Conservation (phyloP, 305 asterid species). For the Nicotiana rustica region DNA sequence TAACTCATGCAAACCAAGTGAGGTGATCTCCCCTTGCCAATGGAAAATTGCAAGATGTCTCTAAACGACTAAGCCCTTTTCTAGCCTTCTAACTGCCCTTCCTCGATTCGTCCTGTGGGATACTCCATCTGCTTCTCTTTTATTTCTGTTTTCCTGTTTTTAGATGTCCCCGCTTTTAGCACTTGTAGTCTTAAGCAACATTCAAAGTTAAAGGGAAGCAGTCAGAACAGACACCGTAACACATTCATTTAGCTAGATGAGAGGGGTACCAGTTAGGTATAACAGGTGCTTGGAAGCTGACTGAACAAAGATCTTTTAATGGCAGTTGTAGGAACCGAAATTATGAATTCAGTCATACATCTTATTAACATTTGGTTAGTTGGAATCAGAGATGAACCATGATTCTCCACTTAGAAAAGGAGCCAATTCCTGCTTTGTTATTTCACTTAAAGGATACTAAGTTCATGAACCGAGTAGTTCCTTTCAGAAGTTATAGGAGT, state of each 20-base stretch:
- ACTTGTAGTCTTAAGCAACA: neutral
- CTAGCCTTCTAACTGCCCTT: conserved; percentile 9
- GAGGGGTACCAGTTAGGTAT: neutral
- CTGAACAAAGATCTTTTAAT: conserved; percentile 1
- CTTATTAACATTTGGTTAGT: neutral
- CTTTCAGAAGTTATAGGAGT: conserved; percentile 18
- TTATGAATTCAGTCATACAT: neutral
- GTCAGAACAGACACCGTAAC: neutral
- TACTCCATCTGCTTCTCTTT: neutral
- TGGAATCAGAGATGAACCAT: neutral
- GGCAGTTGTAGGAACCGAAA: neutral
- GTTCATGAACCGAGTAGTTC: neutral
- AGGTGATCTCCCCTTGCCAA: too few species aligned
- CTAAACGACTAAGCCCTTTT: neutral
- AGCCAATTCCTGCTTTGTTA: neutral
- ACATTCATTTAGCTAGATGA: neutral
- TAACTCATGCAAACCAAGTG: too few species aligned
- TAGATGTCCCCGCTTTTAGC: neutral
- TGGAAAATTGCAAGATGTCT: too few species aligned
- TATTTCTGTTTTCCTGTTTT: neutral
- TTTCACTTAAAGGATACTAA: neutral
- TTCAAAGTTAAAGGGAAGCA: neutral
- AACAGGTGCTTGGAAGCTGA: neutral
- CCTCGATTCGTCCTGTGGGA: conserved; percentile 1
- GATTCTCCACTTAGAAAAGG: neutral